Conservation (phyloP, 768 basidiomycete species). For the Pleurotus platypus region DNA sequence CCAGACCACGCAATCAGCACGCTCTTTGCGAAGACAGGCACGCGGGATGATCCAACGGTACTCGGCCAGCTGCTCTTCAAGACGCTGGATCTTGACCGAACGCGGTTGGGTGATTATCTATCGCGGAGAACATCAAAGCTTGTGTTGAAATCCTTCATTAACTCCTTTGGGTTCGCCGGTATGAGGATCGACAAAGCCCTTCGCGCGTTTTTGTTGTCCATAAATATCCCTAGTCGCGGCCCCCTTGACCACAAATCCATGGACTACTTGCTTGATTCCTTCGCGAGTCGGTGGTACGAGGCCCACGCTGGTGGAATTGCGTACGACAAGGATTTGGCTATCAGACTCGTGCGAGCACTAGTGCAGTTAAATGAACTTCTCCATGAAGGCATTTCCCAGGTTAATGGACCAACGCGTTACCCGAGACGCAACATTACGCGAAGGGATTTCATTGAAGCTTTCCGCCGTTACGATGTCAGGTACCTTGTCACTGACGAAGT, state of each 20-base stretch:
- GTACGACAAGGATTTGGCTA: slow-evolving; percentile 79
- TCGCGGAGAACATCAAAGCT: slow-evolving; percentile 67
- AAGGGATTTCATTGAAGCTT: slow-evolving; percentile 82
- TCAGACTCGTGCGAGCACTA: slow-evolving; percentile 74
- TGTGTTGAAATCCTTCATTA: slow-evolving; percentile 81
- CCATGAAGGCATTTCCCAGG: slow-evolving; percentile 68
- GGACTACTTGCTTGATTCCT: slow-evolving; percentile 77
- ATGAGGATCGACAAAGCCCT: slow-evolving; percentile 86
- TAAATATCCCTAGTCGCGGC: slow-evolving; percentile 49
- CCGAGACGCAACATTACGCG: slow-evolving; percentile 58
- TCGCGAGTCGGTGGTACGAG: slow-evolving; percentile 88
- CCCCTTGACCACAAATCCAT: slow-evolving; percentile 38
- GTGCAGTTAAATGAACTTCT: slow-evolving; percentile 87
- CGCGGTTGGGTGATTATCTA: slow-evolving; percentile 81
- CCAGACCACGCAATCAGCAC: slow-evolving; percentile 76
- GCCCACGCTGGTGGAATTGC: slow-evolving; percentile 76
- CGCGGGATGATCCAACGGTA: slow-evolving; percentile 63
- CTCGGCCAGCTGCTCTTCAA: slow-evolving; percentile 80
- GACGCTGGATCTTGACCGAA: slow-evolving; percentile 78
- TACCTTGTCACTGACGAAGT: slow-evolving; percentile 70
- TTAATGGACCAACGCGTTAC: slow-evolving; percentile 51
- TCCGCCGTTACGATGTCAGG: slow-evolving; percentile 73
- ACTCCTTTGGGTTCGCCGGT: slow-evolving; percentile 81
- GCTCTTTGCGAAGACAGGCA: slow-evolving; percentile 60
- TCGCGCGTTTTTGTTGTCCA: slow-evolving; percentile 81